phyloP scores from a whole-genome alignment of 768 basidiomycete species.

The Coprinopsis sp. region DNA sequence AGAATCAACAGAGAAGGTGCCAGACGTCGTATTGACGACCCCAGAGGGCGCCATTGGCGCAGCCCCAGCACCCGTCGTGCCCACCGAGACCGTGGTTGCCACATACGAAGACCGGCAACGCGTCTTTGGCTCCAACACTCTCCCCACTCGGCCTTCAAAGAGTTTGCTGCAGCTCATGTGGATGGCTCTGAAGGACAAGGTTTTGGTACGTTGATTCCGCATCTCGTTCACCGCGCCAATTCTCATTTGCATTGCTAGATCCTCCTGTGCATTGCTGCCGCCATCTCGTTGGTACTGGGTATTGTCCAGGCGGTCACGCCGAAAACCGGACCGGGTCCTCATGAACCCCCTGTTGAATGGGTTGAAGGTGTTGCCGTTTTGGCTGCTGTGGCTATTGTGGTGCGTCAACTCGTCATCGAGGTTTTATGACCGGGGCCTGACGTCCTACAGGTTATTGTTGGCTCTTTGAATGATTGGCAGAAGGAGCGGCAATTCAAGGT shows the following conservation, averaged over 20 bases:
- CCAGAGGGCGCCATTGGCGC: slow-evolving; percentile 27
- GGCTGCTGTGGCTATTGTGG: slow-evolving; percentile 71
- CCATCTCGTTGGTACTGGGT: slow-evolving; percentile 89
- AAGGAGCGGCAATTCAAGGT: slow-evolving; percentile 94
- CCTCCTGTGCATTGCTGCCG: slow-evolving; percentile 85
- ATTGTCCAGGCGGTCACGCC: slow-evolving; percentile 58
- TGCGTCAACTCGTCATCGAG: no score
- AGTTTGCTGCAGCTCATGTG: slow-evolving; percentile 75
- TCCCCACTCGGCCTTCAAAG: slow-evolving; percentile 69
- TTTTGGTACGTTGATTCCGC: slow-evolving; percentile 52
- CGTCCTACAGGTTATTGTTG: slow-evolving; percentile 66
- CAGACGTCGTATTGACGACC: slow-evolving; percentile 37
- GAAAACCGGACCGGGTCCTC: slow-evolving; percentile 74
- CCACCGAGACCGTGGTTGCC: slow-evolving; percentile 29
- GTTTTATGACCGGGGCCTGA: not conserved
- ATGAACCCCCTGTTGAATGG: slow-evolving; percentile 87
- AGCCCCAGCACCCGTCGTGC: slow-evolving; percentile 5
- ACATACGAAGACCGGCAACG: slow-evolving; percentile 56
- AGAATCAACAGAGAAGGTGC: slow-evolving; percentile 24
- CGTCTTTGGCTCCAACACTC: slow-evolving; percentile 71
- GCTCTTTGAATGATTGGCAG: slow-evolving; percentile 96
- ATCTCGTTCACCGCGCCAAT: slow-evolving; percentile 4
- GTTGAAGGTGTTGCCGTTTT: slow-evolving; percentile 90
- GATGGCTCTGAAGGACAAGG: slow-evolving; percentile 86
- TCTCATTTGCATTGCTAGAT: slow-evolving; percentile 44